Base-by-base conservation (phyloP, 2,329 filamentous ascomycete species). In the Neofusicoccum cordaticola region DNA sequence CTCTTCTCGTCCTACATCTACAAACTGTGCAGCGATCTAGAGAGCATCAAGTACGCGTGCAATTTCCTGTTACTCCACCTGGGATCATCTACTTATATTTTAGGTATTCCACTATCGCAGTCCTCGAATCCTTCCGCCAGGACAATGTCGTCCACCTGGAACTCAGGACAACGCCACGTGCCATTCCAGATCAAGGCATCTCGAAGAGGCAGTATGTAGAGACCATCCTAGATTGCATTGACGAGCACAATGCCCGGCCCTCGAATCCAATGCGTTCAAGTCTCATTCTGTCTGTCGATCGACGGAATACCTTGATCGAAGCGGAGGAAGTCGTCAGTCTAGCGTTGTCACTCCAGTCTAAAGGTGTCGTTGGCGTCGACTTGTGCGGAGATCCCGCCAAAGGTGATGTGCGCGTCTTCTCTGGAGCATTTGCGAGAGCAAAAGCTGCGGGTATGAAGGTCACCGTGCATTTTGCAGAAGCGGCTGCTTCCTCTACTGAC, bases 1-100 rank as follows among this genome's bases (percentile, higher is more conserved):
- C 82, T 93, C 15, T 94, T 94, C 78, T 89, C 88, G 31, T 88
- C 84, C 48, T 92, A 92, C 74, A 94, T 93, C 69, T 94, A 95
- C 78, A 83, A 85, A 65, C 86, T 96, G 41, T 84, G 90, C 77
- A 86, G 86, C 71, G 86, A 90, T 70, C 76, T 82, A 11, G 75
- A 81, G 3, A 86, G 86, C 68, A 78, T 93, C 53, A 78, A 78
- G 66, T 84, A 86, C 68, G 85, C 88, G 44, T 88, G 12, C 31
- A 12, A 35, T 31, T 67, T 71, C 63, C 52, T 15, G 3, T 42
- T 47, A 27, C 41, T 31, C 27, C 6, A n/a, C n/a, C 8, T 5
- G 22, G 11, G 12, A 15, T 13, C 27, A 17, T 13, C 17, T 5
- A 15, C 53, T 65, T 27, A 65, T 22, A 67, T 92, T n/a, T 12